A percentile compares a stretch with the other conserved stretches of the same genome.
phyloP scores from a whole-genome alignment of 805 yeast genomes.

The Yarrowia sp. region DNA sequence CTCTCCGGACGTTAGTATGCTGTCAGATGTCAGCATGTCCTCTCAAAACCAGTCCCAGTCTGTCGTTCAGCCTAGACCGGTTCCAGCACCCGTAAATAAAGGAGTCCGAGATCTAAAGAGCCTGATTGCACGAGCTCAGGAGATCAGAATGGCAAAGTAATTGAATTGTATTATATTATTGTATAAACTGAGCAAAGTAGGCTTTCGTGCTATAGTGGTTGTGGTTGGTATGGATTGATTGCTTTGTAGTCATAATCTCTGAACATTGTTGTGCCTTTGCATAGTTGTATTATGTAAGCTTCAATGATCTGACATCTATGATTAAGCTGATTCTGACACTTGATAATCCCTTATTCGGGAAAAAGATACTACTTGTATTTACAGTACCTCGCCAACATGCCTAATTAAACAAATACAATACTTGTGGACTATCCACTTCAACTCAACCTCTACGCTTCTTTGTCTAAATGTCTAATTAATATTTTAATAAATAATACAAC shows the following conservation, averaged over 20 bases:
- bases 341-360: too few relatives aligned
- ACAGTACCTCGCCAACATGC: too few relatives aligned
- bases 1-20: neutral
- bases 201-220: too few relatives aligned
- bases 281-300: too few relatives aligned
- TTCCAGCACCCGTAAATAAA: constrained; percentile 18
- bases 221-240: too few relatives aligned
- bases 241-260: too few relatives aligned
- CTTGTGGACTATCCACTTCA: neutral
- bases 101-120: constrained; percentile 35
- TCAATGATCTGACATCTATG: too few relatives aligned
- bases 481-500: constrained; percentile 34
- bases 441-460: neutral
- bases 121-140: constrained; percentile 28
- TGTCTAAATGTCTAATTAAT: constrained; percentile 13
- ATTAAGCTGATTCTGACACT: too few relatives aligned
- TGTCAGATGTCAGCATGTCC: constrained; percentile 3
- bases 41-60: neutral
- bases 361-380: too few relatives aligned
- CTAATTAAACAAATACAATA: too few relatives aligned
- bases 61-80: constrained; percentile 1
- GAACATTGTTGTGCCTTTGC: too few relatives aligned
- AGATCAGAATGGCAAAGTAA: constrained; percentile 10
- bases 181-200: neutral
- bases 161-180: constrained; percentile 3